Percentiles rank a stretch among this genome's conserved stretches.
These are phyloP conservation scores for Neofusicoccum sp. DNA, from an alignment of 2,329 filamentous ascomycete genomes.

Conservation along the genomic window DNA sequence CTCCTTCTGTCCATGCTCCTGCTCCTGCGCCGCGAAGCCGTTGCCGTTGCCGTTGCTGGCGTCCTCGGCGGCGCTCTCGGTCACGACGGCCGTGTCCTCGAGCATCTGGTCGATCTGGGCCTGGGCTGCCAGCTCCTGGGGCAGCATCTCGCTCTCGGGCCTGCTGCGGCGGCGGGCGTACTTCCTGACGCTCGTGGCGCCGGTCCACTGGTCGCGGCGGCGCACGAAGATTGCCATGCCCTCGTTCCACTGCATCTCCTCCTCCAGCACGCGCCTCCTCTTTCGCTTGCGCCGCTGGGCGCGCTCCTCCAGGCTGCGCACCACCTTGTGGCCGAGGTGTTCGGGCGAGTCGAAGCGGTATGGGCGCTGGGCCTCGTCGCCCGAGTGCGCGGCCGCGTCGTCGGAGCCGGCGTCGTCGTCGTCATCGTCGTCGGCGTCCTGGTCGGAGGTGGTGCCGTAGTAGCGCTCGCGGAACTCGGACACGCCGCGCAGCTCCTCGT, in stretches of 20 bases:
- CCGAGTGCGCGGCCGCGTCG: neutral
- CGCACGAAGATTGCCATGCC: constrained; percentile 78
- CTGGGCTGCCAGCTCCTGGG: constrained; percentile 1
- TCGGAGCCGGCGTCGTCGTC: constrained; percentile 5
- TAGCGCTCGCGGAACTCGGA: constrained; percentile 44
- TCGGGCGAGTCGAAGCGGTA: constrained; percentile 48
- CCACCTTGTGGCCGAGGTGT: constrained; percentile 36
- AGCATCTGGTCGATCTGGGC: neutral
- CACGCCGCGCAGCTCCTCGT: constrained; percentile 33
- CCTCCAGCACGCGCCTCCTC: constrained; percentile 36
- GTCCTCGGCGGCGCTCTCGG: neutral
- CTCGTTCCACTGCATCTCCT: constrained; percentile 66
- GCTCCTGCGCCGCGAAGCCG: neutral
- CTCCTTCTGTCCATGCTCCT: neutral
- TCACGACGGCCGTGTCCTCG: constrained; percentile 3
- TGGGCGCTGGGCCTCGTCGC: neutral
- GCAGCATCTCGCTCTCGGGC: constrained; percentile 41
- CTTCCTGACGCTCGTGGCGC: constrained; percentile 56
- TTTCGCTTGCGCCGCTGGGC: constrained; percentile 34
- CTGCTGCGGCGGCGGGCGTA: constrained; percentile 36
- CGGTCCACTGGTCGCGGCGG: constrained; percentile 80
- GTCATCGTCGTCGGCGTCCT: constrained; percentile 30
- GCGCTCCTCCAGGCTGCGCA: constrained; percentile 27
- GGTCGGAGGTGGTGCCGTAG: constrained; percentile 34
- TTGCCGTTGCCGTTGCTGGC: neutral